These are phyloP conservation scores for Neurospora sp. DNA, from an alignment of 495 filamentous ascomycete species.

Conservation along the genomic window DNA sequence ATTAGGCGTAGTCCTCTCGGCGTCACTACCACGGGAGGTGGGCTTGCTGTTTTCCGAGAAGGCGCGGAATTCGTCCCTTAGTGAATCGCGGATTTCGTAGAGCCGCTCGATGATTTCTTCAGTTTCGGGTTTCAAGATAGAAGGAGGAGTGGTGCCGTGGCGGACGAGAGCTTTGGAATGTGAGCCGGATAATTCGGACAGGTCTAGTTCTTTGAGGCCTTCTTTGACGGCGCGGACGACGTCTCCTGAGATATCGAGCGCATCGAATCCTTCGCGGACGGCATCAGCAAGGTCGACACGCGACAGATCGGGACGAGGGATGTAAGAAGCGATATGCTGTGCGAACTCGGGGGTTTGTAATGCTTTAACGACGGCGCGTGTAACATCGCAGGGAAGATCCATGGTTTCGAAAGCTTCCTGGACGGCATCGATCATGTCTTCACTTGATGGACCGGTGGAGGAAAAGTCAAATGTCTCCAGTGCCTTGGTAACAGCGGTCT, in stretches of 20 bases:
- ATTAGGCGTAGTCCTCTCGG: constrained; percentile 65
- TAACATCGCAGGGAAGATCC: constrained; percentile 8
- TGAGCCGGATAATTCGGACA: neutral
- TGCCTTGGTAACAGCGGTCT: constrained; percentile 9
- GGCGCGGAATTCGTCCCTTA: constrained; percentile 55
- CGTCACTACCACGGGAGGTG: constrained; percentile 60
- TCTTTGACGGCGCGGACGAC: constrained; percentile 14
- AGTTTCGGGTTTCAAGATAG: neutral
- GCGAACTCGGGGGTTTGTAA: constrained; percentile 18
- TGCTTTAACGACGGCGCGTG: constrained; percentile 9
- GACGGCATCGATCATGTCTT: constrained; percentile 13
- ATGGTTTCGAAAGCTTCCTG: constrained; percentile 13
- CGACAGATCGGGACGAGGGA: constrained; percentile 17
- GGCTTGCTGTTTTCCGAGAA: constrained; percentile 58
- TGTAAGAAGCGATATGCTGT: neutral
- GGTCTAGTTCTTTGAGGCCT: constrained; percentile 13
- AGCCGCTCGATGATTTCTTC: constrained; percentile 39
- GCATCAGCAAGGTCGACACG: constrained; percentile 20
- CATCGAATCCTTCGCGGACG: constrained; percentile 20
- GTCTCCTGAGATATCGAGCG: constrained; percentile 10
- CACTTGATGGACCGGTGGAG: neutral
- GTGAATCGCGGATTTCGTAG: constrained; percentile 61
- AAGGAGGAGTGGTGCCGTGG: constrained; percentile 7
- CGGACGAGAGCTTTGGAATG: neutral
- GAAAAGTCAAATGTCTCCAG: constrained; percentile 16